phyloP scores from a whole-genome alignment of 805 yeast genomes.

The Wickerhamiella kurtzmanii region DNA sequence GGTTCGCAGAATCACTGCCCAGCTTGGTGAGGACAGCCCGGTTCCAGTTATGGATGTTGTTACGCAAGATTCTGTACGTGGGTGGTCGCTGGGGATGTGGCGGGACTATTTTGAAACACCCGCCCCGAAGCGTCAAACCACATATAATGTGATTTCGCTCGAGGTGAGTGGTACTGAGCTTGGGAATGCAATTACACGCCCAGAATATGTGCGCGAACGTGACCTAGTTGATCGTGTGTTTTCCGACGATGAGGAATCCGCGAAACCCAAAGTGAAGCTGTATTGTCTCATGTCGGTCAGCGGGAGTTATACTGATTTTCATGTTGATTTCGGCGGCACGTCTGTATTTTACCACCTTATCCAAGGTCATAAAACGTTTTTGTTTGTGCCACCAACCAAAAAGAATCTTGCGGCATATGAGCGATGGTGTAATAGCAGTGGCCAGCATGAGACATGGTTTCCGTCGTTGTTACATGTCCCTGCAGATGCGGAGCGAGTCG shows the following conservation, averaged over 20 bases:
- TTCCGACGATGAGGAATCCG: constrained; percentile 25
- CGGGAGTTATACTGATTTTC: constrained; percentile 78
- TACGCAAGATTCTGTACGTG: constrained; percentile 47
- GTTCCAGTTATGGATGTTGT: constrained; percentile 84
- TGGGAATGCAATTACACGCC: constrained; percentile 43
- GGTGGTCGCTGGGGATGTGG: constrained; percentile 67
- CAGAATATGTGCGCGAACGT: constrained; percentile 45
- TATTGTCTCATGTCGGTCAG: constrained; percentile 78
- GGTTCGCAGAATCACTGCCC: constrained; percentile 41
- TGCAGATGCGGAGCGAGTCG: constrained; percentile 39
- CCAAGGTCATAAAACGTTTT: constrained; percentile 58
- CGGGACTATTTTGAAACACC: constrained; percentile 46
- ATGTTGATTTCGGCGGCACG: constrained; percentile 84
- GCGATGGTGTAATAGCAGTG: constrained; percentile 56
- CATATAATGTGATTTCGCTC: constrained; percentile 67
- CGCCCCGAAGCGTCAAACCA: constrained; percentile 40
- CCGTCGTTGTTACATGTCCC: constrained; percentile 33
- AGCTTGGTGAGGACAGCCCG: constrained; percentile 47
- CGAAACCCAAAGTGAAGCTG: constrained; percentile 35
- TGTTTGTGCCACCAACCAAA: constrained; percentile 66
- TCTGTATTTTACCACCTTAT: constrained; percentile 78
- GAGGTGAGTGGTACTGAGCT: constrained; percentile 54
- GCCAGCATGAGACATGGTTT: constrained; percentile 53
- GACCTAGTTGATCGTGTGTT: constrained; percentile 64
- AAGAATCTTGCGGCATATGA: constrained; percentile 47